Base-by-base conservation (phyloP, 2,329 filamentous ascomycete genomes). In the Rhynchosporium graminicola region DNA sequence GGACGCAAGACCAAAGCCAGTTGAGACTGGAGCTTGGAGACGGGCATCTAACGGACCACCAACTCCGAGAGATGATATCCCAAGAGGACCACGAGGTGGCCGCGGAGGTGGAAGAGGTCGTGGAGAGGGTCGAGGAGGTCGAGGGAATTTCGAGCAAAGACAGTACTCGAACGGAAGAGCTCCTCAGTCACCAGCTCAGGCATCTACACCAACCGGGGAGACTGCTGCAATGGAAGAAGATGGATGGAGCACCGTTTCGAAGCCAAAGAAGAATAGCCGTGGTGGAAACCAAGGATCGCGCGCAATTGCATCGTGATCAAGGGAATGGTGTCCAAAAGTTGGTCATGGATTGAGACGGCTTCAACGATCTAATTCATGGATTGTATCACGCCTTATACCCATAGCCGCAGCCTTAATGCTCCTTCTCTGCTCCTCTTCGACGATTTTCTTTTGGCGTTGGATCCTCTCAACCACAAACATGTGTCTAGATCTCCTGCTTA, bases 1-100 rank as follows among this genome's bases (percentile, higher is more conserved):
- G 68, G 77, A 79, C 63, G 69, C 75, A 63, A 85, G 83, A 75
- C 80, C 85, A 40, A 82, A 83, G 68, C 82, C 83, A 55, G 70
- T 78, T 31, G 86, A 88, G 67, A 80, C 80, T 63, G 82, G 82
- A 57, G 87, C 81, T 76, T 88, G 86, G 86, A 80, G 86, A 75
- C 77, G 80, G 64, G 74, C 81, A 48, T 78, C 81, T 13, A 78
- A 76, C 59, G 82, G 64, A 69, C 76, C 70, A 68, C 74, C 66
- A 64, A 67, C 67, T 65, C 75, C 76, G 66, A 78, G 79, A 67
- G 73, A 72, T 66, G 70, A 74, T 61, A 74, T 75, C 65, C 77
- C 79, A 58, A 78, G 80, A 63, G 72, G 71, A 26, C 71, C 72
- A 60, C 75, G 79, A 63, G 79, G 76, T 56, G 75, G 76, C 46